Evolutionary conservation across 331 rosid species (phyloP).

Genomic region (Malus hybrid): DNA sequence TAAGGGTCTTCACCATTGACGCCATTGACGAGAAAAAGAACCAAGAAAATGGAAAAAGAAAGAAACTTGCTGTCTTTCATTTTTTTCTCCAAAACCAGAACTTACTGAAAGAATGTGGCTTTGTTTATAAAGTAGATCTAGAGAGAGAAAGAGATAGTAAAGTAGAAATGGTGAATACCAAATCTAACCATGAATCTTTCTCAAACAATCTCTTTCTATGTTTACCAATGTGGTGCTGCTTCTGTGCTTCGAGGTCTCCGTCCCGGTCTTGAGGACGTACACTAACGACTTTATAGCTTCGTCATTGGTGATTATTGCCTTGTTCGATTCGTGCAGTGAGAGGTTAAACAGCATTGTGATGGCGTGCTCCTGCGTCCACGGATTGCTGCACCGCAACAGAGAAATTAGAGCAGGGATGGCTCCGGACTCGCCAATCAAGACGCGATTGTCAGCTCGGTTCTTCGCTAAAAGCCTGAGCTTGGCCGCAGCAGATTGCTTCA

Average conservation of each 20-base stretch:
- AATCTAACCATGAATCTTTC: neutral
- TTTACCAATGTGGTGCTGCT: neutral
- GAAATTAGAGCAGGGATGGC: slow-evolving; percentile 82
- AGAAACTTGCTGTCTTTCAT: slow-evolving; percentile 22
- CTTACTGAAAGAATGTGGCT: neutral
- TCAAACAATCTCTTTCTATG: neutral
- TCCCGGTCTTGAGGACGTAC: slow-evolving; percentile 84
- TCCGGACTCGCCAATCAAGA: slow-evolving; percentile 84
- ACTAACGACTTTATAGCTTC: slow-evolving; percentile 85
- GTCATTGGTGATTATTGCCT: slow-evolving; percentile 54
- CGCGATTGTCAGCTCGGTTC: slow-evolving; percentile 79
- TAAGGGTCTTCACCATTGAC: slow-evolving; percentile 76
- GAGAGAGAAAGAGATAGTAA: neutral
- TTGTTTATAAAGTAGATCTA: neutral
- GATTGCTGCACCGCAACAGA: slow-evolving; percentile 77
- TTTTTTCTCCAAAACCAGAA: neutral
- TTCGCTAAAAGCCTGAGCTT: slow-evolving; percentile 79
- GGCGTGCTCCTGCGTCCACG: slow-evolving; percentile 89
- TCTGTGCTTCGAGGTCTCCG: slow-evolving; percentile 57
- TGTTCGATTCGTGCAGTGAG: slow-evolving; percentile 75
- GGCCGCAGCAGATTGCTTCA: slow-evolving; percentile 91
- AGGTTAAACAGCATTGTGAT: slow-evolving; percentile 81
- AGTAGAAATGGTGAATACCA: neutral
- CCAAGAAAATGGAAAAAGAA: slow-evolving; percentile 10
- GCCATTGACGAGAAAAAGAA: slow-evolving; percentile 24